Conservation (phyloP, 805 yeast genomes). For the Zygoascus ofunaensis region DNA sequence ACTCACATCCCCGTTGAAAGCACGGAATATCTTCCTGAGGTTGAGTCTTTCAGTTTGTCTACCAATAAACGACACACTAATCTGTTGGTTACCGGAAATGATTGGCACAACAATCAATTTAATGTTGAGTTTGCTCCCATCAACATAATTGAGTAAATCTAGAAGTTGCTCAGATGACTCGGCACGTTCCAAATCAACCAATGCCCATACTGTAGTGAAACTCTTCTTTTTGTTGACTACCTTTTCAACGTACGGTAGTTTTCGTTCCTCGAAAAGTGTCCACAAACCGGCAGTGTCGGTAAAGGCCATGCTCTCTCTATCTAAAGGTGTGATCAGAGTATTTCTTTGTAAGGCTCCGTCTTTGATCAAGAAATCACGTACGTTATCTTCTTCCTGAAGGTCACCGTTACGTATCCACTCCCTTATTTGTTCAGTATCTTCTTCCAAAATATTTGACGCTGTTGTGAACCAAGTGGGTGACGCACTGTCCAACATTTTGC, state of each 20-base stretch:
- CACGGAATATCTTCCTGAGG: not conserved
- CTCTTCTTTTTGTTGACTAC: slow-evolving; percentile 8
- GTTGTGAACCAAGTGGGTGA: slow-evolving; percentile 12
- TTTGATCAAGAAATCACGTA: slow-evolving; percentile 35
- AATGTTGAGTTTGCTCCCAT: slow-evolving; percentile 2
- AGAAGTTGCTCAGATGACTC: slow-evolving; percentile 38
- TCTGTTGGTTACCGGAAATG: not conserved
- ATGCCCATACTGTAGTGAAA: slow-evolving; percentile 38
- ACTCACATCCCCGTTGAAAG: not conserved
- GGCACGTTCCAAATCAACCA: slow-evolving; percentile 45
- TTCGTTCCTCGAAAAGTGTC: not conserved
- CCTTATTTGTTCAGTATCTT: slow-evolving; percentile 38
- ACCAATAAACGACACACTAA: not conserved
- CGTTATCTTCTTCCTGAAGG: slow-evolving; percentile 16
- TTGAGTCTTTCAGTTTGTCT: not conserved
- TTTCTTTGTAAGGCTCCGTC: slow-evolving; percentile 40
- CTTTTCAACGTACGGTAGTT: not conserved
- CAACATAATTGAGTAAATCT: slow-evolving; percentile 19
- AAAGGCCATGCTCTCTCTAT: slow-evolving; percentile 27
- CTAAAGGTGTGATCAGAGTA: slow-evolving; percentile 43
- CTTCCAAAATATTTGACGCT: slow-evolving; percentile 25
- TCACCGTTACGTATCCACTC: slow-evolving; percentile 12
- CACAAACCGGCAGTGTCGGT: slow-evolving; percentile 16
- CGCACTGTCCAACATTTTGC: slow-evolving; percentile 28
- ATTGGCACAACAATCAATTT: slow-evolving; percentile 9